Percentiles rank a stretch among this genome's conserved stretches.
phyloP scores from a whole-genome alignment of 495 filamentous ascomycete species.

The Terfezia claveryi region DNA sequence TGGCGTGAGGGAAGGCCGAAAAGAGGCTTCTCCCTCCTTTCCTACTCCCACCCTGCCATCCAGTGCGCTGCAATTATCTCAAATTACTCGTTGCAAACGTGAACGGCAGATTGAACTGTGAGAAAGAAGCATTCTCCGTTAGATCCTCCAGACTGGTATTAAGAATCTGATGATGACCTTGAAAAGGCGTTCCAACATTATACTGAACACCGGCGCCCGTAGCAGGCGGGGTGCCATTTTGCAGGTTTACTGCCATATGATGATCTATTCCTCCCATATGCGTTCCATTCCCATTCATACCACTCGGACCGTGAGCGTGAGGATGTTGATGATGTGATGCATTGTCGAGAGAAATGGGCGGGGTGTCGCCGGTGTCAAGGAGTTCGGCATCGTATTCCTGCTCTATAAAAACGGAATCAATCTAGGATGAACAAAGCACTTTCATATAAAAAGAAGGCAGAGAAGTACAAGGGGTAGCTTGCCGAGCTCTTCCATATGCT shows the following conservation, averaged over 20 bases:
- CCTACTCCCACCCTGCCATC: no score
- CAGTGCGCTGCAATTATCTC: not conserved
- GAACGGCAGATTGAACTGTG: not conserved
- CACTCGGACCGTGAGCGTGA: not conserved
- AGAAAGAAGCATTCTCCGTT: not conserved
- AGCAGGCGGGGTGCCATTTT: not conserved
- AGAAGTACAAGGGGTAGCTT: slow-evolving; percentile 48
- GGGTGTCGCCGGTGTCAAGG: slow-evolving; percentile 61
- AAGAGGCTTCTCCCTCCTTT: no score
- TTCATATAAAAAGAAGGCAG: slow-evolving; percentile 27
- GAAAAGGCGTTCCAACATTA: not conserved
- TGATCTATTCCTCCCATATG: not conserved
- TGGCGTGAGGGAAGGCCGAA: no score
- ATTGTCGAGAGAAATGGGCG: not conserved
- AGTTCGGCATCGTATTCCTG: slow-evolving; percentile 92
- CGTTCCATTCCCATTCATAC: not conserved
- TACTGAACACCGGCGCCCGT: not conserved
- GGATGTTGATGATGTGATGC: not conserved
- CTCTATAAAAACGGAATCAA: slow-evolving; percentile 59
- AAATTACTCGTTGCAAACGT: not conserved
- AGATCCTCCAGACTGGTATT: not conserved
- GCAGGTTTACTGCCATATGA: not conserved
- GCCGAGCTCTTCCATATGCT: slow-evolving; percentile 94
- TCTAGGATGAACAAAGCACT: slow-evolving; percentile 61
- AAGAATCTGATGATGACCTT: not conserved